Conservation (phyloP, 148 eudicot species). For the Rhododendron kiyosumense region DNA sequence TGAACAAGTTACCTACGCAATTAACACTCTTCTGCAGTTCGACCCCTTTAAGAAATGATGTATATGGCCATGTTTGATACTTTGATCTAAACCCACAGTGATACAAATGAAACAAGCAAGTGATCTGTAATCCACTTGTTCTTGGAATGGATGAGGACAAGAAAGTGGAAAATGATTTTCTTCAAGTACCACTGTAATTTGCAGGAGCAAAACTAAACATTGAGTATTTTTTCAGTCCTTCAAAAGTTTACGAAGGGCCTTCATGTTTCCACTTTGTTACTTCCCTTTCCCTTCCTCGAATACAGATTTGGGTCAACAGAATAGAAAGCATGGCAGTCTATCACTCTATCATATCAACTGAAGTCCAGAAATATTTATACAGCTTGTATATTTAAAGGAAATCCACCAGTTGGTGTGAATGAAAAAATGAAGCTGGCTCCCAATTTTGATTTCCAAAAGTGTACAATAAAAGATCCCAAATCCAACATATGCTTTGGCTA, state of each 20-base stretch:
- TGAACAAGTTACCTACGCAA: neutral
- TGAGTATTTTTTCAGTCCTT: neutral
- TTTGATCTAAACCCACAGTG: neutral
- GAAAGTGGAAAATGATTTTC: neutral
- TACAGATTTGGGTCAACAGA: neutral
- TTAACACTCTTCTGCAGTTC: neutral
- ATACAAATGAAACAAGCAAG: neutral
- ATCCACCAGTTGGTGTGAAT: neutral
- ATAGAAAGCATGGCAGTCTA: neutral
- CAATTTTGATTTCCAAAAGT: neutral
- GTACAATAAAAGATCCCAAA: neutral
- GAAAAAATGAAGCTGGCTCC: neutral
- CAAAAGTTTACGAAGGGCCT: neutral
- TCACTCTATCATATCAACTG: neutral
- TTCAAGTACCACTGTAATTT: neutral
- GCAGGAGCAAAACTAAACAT: neutral
- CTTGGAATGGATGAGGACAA: neutral
- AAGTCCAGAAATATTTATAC: neutral
- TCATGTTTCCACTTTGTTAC: neutral
- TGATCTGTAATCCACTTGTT: neutral
- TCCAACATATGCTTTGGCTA: neutral
- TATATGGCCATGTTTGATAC: neutral
- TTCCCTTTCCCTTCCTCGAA: neutral
- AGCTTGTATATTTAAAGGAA: neutral
- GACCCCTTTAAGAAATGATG: neutral